phyloP scores from a whole-genome alignment of 129 eudicot species.

The Ambrosia artemisiifolia region DNA sequence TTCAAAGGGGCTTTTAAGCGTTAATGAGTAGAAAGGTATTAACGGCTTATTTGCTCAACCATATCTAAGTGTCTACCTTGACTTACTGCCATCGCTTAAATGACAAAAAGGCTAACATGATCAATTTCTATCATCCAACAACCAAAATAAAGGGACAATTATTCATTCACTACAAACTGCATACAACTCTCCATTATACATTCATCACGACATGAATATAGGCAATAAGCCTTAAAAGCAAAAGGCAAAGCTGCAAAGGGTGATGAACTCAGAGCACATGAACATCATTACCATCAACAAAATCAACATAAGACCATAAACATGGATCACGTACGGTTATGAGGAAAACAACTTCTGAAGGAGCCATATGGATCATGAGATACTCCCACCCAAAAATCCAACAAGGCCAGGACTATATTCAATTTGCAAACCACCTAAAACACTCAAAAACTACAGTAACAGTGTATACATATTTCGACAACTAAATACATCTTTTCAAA shows the following conservation, averaged over 20 bases:
- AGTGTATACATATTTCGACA: conserved; percentile 9
- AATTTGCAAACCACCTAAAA: conserved; percentile 8
- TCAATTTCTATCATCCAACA: not conserved
- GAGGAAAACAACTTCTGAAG: conserved; percentile 61
- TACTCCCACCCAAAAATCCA: conserved; percentile 56
- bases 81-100: not conserved
- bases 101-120: not conserved
- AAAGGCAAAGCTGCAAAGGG: conserved; percentile 11
- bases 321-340: conserved; percentile 57
- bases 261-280: conserved; percentile 65
- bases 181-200: not conserved
- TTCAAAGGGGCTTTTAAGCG: not conserved
- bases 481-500: too few relatives aligned
- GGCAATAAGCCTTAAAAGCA: not conserved
- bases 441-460: conserved; percentile 13
- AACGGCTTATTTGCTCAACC: not conserved
- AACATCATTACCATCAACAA: conserved; percentile 79
- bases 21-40: not conserved
- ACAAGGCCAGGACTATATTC: conserved; percentile 56
- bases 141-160: not conserved
- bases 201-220: not conserved
- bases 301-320: conserved; percentile 69
- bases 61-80: not conserved
- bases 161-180: not conserved
- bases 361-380: conserved; percentile 56